phyloP scores from a whole-genome alignment of 129 eudicot species.

The Ambrosia trifida region DNA sequence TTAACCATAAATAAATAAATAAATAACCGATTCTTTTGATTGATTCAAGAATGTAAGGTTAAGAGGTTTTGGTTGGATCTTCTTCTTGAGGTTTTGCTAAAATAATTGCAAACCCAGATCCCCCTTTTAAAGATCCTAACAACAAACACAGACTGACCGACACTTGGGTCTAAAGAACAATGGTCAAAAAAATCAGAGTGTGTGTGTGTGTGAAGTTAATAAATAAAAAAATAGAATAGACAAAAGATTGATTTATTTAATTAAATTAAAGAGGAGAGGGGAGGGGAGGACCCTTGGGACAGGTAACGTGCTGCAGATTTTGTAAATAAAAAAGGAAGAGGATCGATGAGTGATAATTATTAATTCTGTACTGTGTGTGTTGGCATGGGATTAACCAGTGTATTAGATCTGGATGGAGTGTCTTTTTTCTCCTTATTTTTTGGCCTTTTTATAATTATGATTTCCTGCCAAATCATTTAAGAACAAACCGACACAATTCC shows the following conservation, averaged over 20 bases:
- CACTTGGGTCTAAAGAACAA: no score
- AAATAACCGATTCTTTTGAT: no score
- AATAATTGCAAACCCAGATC: constrained; percentile 19
- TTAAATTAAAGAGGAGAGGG: not conserved
- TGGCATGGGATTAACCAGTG: not conserved
- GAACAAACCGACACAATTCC: not conserved
- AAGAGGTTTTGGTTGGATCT: no score
- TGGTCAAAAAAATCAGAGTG: no score
- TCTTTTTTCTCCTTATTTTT: not conserved
- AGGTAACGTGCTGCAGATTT: constrained; percentile 26
- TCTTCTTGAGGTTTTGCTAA: no score
- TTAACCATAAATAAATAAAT: constrained; percentile 58
- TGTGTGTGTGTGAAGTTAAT: no score
- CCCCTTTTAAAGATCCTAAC: no score
- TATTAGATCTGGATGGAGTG: not conserved
- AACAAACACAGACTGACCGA: no score
- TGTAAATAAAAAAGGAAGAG: constrained; percentile 10
- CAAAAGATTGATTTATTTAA: no score
- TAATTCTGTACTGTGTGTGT: constrained; percentile 2
- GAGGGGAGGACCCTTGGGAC: not conserved
- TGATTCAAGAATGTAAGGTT: no score
- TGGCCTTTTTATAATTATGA: not conserved
- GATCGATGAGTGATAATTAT: not conserved
- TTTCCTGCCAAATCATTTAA: not conserved
- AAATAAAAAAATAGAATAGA: no score